These are phyloP conservation scores for Neolentinus lepideus DNA, from an alignment of 1,284 basidiomycete species.

Conservation along the genomic window DNA sequence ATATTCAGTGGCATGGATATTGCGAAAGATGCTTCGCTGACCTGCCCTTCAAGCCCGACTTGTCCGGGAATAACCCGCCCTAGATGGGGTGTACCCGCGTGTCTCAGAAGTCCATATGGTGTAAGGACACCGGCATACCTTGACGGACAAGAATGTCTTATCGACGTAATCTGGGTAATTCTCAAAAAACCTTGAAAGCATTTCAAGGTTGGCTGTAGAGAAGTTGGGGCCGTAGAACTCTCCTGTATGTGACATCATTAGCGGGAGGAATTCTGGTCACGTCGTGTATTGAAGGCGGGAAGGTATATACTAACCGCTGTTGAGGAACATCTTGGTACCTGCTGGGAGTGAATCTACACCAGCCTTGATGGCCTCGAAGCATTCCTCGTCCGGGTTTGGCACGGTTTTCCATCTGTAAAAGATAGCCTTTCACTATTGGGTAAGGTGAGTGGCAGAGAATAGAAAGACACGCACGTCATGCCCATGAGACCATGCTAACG, in stretches of 20 bases:
- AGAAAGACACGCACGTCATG: slow-evolving; percentile 36
- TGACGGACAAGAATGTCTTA: slow-evolving; percentile 41
- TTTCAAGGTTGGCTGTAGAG: slow-evolving; percentile 30
- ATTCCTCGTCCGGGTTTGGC: slow-evolving; percentile 42
- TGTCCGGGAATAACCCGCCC: slow-evolving; percentile 27
- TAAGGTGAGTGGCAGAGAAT: not conserved
- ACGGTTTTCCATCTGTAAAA: slow-evolving; percentile 28
- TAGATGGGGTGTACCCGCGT: slow-evolving; percentile 17
- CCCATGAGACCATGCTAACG: slow-evolving; percentile 45
- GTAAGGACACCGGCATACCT: slow-evolving; percentile 17
- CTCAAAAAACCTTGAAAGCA: slow-evolving; percentile 36
- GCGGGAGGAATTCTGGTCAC: no score
- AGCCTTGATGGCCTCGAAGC: slow-evolving; percentile 58
- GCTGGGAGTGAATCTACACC: slow-evolving; percentile 44
- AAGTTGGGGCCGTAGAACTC: slow-evolving; percentile 35
- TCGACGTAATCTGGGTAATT: slow-evolving; percentile 47
- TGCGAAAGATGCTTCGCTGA: not conserved
- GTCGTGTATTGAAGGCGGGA: not conserved
- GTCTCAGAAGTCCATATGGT: not conserved
- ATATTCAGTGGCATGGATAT: not conserved
- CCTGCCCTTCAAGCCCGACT: not conserved
- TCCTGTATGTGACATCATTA: slow-evolving; percentile 18
- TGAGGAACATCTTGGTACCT: slow-evolving; percentile 39
- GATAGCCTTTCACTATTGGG: no score
- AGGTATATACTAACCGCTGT: slow-evolving; percentile 30